phyloP scores from a whole-genome alignment of 2,329 filamentous ascomycete genomes.

The Phialophora verrucosa region DNA sequence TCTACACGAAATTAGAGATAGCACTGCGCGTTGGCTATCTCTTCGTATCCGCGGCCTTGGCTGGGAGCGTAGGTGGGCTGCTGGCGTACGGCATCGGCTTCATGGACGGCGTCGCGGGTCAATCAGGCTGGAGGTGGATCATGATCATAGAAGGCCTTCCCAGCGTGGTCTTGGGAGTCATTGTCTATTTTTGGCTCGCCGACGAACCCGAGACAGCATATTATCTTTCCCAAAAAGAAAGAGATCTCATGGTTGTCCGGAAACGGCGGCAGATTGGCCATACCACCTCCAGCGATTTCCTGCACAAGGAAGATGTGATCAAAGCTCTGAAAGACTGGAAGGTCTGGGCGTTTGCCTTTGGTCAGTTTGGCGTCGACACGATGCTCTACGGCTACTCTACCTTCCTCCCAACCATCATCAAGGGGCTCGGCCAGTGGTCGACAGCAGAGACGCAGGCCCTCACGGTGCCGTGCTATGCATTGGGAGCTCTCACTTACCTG shows the following conservation, averaged over 20 bases:
- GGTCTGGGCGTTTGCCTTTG: constrained; percentile 71
- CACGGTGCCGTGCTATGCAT: constrained; percentile 77
- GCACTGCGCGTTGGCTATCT: constrained; percentile 52
- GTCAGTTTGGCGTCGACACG: constrained; percentile 74
- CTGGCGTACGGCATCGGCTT: constrained; percentile 59
- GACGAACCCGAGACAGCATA: constrained; percentile 54
- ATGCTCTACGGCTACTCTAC: constrained; percentile 81
- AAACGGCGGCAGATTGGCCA: constrained; percentile 59
- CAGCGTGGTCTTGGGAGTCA: constrained; percentile 51
- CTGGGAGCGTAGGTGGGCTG: constrained; percentile 60
- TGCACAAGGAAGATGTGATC: constrained; percentile 68
- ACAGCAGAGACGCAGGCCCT: constrained; percentile 72
- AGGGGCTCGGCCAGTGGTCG: constrained; percentile 68
- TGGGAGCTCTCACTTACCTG: constrained; percentile 74
- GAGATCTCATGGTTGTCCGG: constrained; percentile 60
- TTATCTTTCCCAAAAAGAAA: constrained; percentile 54
- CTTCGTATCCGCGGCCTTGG: constrained; percentile 56
- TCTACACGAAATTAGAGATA: constrained; percentile 53
- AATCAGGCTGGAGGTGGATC: constrained; percentile 57
- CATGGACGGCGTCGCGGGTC: constrained; percentile 57
- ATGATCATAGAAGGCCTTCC: constrained; percentile 61
- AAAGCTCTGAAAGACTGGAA: constrained; percentile 76
- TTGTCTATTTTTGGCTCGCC: constrained; percentile 53
- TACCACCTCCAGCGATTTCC: constrained; percentile 57
- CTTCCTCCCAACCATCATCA: constrained; percentile 79